Base-by-base conservation (phyloP, 495 filamentous ascomycete genomes). In the Lasiosphaeris hirsuta region DNA sequence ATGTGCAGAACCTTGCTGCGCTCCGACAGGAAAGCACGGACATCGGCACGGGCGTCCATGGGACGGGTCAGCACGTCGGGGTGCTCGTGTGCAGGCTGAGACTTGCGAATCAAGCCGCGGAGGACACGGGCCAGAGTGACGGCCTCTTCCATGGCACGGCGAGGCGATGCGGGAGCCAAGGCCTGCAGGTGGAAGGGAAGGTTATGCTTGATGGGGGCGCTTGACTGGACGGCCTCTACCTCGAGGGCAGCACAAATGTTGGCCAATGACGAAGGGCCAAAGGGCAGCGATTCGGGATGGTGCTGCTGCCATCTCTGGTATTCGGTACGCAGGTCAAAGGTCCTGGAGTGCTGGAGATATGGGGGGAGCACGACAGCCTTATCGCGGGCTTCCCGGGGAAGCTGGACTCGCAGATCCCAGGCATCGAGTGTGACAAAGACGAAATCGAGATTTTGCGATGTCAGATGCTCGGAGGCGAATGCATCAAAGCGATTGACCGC, bases 251-350 rank as follows among this genome's bases (percentile, higher is more conserved):
- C 92, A 74, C 94, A 98, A 68, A 97, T 98, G 73, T 97, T 97
- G 55, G 93, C 85, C 58, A 98, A 81, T 62, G 92, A 93, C 45
- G 90, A 96, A 39, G 94, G 91, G 4, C 92, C 95, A 72, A 97
- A 98, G 0, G 94, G 94, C 44, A 98, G 79, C 37, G 94, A 96
- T 77, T 98, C 94, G 17, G 94, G 94, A 66, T 97, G 94, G 63
- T 97, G 92, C 61, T 91, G 90, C 73, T 98, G 94, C 94, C 95
- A 98, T 64, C 91, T 84, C 68, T 96, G 91, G 69, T 98, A 98
- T 76, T 97, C 94, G 59, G 92, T 94, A 44, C 94, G 89, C 30
- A 98, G 81, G 72, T 97, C 94, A 72, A 96, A 98, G 35, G 92
- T 94, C 46, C 94, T 86, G 39, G 94, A 97, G 78, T 98, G 94